These are phyloP conservation scores for Emiliania huxleyi DNA, from an alignment of 78 protist species.

Conservation along the genomic window DNA sequence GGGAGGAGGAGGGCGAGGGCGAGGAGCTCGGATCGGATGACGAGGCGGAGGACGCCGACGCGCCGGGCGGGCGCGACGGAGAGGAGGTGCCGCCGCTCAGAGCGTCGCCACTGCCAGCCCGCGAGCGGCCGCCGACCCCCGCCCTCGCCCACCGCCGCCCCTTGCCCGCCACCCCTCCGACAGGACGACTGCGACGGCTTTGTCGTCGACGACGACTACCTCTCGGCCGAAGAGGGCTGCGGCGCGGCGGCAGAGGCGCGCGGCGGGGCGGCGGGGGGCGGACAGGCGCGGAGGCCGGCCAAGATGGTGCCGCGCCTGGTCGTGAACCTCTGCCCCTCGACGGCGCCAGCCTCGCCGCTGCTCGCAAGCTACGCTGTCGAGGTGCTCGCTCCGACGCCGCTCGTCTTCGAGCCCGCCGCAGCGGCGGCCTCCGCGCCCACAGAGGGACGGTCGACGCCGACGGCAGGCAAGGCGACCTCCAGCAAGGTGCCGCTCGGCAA, in stretches of 20 bases:
- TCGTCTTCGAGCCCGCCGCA: neutral
- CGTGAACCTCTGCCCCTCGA: neutral
- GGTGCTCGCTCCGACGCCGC: neutral
- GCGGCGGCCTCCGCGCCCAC: too few species aligned
- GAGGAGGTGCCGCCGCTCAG: too few species aligned
- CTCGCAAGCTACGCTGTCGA: neutral
- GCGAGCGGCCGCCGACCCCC: too few species aligned
- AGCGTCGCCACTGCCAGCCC: too few species aligned
- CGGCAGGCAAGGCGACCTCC: too few species aligned
- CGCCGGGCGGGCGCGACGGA: neutral
- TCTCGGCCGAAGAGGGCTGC: neutral
- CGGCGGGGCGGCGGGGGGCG: neutral
- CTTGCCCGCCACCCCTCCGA: too few species aligned
- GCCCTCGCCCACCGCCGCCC: too few species aligned
- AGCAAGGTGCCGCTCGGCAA: too few species aligned
- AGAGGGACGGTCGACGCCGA: too few species aligned
- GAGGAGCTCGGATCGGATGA: neutral
- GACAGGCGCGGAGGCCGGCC: neutral
- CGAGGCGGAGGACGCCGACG: neutral
- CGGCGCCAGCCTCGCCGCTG: neutral
- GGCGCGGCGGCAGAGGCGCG: neutral
- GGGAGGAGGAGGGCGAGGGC: neutral
- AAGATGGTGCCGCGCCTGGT: neutral
- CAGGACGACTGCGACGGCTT: neutral
- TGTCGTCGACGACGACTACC: neutral